Conservation (phyloP, 176 grass and related monocot genomes). For the Phragmites australis region DNA sequence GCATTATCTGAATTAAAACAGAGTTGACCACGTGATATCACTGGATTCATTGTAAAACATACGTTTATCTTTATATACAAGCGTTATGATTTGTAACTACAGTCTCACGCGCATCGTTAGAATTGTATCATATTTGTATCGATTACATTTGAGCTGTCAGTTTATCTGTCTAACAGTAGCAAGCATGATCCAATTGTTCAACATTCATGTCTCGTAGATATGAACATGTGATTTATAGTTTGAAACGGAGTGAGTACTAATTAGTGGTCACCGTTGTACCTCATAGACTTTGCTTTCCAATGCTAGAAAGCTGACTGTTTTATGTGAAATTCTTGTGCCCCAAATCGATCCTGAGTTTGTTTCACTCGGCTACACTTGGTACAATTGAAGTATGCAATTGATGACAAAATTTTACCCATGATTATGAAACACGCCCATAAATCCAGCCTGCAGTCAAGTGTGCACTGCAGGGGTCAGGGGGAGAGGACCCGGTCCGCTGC, state of each 20-base stretch:
- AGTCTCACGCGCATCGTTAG: too few relatives aligned
- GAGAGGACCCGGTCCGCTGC: background rate
- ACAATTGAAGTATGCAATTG: too few relatives aligned
- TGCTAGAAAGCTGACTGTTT: background rate
- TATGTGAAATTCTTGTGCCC: background rate
- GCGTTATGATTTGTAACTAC: background rate
- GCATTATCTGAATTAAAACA: background rate
- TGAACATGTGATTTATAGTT: too few relatives aligned
- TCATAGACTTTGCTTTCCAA: background rate
- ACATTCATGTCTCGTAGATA: too few relatives aligned
- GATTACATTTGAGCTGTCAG: background rate
- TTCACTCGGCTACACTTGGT: too few relatives aligned
- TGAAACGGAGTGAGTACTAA: background rate
- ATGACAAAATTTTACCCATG: too few relatives aligned
- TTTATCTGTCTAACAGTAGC: background rate
- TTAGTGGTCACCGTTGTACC: background rate
- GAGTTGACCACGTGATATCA: slow-evolving; percentile 7
- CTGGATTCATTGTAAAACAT: background rate
- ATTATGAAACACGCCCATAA: background rate
- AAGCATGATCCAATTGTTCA: background rate
- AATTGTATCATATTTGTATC: background rate
- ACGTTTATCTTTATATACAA: background rate
- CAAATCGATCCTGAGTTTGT: background rate
- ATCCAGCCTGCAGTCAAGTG: slow-evolving; percentile 28
- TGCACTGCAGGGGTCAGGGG: background rate